A percentile compares a stretch with the other conserved stretches of the same genome.
phyloP scores from a whole-genome alignment of 2,329 filamentous ascomycete genomes.

The Talaromyces sp. region DNA sequence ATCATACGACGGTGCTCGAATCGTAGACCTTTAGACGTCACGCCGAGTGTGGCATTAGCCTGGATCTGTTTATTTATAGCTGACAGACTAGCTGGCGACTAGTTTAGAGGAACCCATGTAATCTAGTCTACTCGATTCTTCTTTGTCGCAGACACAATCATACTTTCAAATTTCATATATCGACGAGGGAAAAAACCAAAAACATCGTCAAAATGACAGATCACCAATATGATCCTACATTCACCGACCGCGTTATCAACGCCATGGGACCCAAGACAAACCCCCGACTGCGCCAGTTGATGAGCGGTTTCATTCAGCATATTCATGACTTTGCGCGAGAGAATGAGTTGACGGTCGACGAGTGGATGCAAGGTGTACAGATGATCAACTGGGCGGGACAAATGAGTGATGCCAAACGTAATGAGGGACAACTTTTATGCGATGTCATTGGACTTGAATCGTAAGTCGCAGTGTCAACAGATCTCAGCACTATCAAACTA shows the following conservation, averaged over 20 bases:
- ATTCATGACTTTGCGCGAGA: slow-evolving; percentile 59
- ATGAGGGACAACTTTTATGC: slow-evolving; percentile 60
- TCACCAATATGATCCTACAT: slow-evolving; percentile 37
- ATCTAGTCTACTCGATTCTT: not conserved
- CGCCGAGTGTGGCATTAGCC: not conserved
- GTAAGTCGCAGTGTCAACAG: slow-evolving; percentile 30
- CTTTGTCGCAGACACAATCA: not conserved
- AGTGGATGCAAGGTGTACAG: slow-evolving; percentile 56
- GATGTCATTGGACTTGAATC: slow-evolving; percentile 59
- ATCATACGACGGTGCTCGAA: not conserved
- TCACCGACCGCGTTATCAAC: slow-evolving; percentile 69
- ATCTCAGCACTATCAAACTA: not conserved
- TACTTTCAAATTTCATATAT: not conserved
- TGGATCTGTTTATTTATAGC: not conserved
- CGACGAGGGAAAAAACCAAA: not conserved
- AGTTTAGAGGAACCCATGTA: not conserved
- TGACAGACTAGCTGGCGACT: not conserved
- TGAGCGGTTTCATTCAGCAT: slow-evolving; percentile 52
- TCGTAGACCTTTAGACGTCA: not conserved
- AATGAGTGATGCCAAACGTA: slow-evolving; percentile 60
- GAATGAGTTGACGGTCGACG: slow-evolving; percentile 56
- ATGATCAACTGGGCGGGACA: slow-evolving; percentile 60
- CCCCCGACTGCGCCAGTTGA: slow-evolving; percentile 63
- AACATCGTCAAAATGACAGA: slow-evolving; percentile 2
- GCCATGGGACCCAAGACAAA: slow-evolving; percentile 68